Percentiles rank a stretch among this genome's conserved stretches.
phyloP scores from a whole-genome alignment of 441 rosid genomes.

The Gossypium lobatum region DNA sequence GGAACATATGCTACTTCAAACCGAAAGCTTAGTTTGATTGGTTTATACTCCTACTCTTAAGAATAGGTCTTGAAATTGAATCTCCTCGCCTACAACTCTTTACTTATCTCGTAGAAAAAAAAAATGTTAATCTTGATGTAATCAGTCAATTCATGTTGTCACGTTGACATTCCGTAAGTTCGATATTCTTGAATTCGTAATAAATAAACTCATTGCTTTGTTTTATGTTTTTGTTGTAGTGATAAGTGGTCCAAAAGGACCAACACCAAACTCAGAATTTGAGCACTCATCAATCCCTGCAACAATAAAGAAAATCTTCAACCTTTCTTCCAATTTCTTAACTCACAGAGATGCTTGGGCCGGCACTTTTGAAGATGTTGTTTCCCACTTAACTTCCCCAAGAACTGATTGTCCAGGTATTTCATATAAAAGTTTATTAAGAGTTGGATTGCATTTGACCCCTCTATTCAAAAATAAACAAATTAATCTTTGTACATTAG shows the following conservation, averaged over 20 bases:
- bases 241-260: constrained; percentile 59
- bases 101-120: background rate
- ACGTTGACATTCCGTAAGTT: no score
- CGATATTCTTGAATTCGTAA: no score
- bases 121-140: background rate
- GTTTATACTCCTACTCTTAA: no score
- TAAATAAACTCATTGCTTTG: background rate
- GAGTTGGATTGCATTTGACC: no score
- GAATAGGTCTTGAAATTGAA: background rate
- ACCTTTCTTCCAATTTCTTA: constrained; percentile 71
- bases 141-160: no score
- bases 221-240: constrained; percentile 30
- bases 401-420: constrained; percentile 86
- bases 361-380: constrained; percentile 75
- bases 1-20: background rate
- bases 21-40: background rate
- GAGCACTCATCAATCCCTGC: constrained; percentile 95
- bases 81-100: background rate
- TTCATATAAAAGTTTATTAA: no score
- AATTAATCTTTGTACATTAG: no score
- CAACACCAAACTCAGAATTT: constrained; percentile 63
- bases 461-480: no score
- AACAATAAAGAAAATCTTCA: constrained; percentile 84
- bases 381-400: constrained; percentile 54
- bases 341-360: constrained; percentile 99